phyloP scores from a whole-genome alignment of 495 filamentous ascomycete genomes.

The Talaromyces thailandensis region DNA sequence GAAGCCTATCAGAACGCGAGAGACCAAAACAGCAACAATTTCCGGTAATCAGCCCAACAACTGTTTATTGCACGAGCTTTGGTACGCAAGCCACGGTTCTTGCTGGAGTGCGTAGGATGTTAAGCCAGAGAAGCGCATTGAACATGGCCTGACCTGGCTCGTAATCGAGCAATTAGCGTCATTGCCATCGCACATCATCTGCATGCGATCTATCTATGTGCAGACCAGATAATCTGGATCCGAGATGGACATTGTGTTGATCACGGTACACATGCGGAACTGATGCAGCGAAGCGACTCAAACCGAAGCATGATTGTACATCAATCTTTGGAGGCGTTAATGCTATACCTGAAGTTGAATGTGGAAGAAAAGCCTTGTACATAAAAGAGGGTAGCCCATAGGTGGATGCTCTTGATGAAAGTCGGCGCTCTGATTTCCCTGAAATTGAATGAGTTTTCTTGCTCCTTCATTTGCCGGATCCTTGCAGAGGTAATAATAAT shows the following conservation, averaged over 20 bases:
- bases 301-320: conserved; percentile 47
- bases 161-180: conserved; percentile 60
- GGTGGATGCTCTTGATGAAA: too few relatives aligned
- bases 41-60: conserved; percentile 71
- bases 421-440: background rate
- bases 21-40: conserved; percentile 55
- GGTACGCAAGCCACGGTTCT: conserved; percentile 58
- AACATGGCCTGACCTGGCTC: conserved; percentile 56
- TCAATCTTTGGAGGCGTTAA: conserved; percentile 26
- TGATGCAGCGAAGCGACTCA: conserved; percentile 48
- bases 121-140: conserved; percentile 61
- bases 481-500: conserved; percentile 6
- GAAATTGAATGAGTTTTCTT: conserved; percentile 5
- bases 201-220: conserved; percentile 63
- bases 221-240: conserved; percentile 69
- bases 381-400: too few relatives aligned
- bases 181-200: conserved; percentile 74
- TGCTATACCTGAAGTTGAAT: background rate
- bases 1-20: conserved; percentile 57
- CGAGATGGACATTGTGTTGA: conserved; percentile 60
- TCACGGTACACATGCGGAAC: conserved; percentile 58
- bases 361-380: background rate
- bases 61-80: conserved; percentile 69
- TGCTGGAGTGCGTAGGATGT: conserved; percentile 73
- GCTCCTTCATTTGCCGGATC: conserved; percentile 10